These are phyloP conservation scores for Talaromyces pinophilus DNA, from an alignment of 2,329 filamentous ascomycete genomes.

Conservation along the genomic window DNA sequence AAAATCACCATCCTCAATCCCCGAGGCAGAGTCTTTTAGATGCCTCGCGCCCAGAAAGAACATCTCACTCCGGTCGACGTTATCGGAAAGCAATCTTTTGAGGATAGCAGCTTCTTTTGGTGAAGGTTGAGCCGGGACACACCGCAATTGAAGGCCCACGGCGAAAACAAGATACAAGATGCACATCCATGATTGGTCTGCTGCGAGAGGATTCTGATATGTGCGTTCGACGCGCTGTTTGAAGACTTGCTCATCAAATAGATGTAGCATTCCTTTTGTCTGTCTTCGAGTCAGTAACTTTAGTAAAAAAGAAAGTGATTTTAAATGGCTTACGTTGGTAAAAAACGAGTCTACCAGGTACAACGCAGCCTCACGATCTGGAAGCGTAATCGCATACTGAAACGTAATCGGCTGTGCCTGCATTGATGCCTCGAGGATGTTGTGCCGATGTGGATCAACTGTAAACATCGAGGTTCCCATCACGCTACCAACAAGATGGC, in stretches of 20 bases:
- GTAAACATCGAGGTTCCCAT: conserved; percentile 61
- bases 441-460: conserved; percentile 58
- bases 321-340: conserved; percentile 52
- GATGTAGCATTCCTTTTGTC: conserved; percentile 62
- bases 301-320: background rate
- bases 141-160: conserved; percentile 58
- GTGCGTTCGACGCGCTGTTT: conserved; percentile 53
- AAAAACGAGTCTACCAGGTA: conserved; percentile 63
- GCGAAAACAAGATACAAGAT: conserved; percentile 64
- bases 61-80: conserved; percentile 59
- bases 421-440: conserved; percentile 58
- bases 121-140: conserved; percentile 15
- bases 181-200: conserved; percentile 57
- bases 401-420: conserved; percentile 39
- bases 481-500: conserved; percentile 60
- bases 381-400: conserved; percentile 56
- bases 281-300: conserved; percentile 30
- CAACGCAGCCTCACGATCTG: conserved; percentile 56
- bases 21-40: conserved; percentile 50
- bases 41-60: conserved; percentile 63
- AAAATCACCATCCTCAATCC: conserved; percentile 64
- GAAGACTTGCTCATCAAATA: conserved; percentile 58
- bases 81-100: conserved; percentile 52
- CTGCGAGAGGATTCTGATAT: conserved; percentile 56
- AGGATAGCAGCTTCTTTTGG: conserved; percentile 52